Evolutionary conservation across 1,139 yeast genomes (phyloP).

Genomic region (Hyphopichia burtonii): DNA sequence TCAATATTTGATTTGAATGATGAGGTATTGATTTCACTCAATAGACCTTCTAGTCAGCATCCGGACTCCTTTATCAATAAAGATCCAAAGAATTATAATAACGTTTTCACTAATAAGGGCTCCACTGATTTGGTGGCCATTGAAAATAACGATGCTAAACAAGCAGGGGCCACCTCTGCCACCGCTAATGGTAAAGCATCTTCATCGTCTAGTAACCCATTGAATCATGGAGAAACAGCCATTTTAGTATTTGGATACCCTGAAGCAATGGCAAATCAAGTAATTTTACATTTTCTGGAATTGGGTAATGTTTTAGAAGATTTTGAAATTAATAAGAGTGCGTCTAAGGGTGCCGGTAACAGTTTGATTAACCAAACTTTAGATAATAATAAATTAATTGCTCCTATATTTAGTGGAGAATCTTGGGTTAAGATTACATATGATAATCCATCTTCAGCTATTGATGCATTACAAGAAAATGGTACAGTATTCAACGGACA

Average conservation of each 20-base stretch:
- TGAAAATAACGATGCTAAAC: conserved; percentile 5
- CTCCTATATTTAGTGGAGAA: conserved; percentile 77
- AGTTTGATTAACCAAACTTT: conserved; percentile 12
- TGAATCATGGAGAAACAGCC: conserved; percentile 51
- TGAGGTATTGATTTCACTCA: conserved; percentile 33
- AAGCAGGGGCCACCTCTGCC: not conserved
- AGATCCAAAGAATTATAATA: conserved; percentile 47
- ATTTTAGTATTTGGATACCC: conserved; percentile 90
- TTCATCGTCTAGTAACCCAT: conserved; percentile 14
- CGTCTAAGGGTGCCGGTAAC: conserved; percentile 5
- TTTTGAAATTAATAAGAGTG: conserved; percentile 46
- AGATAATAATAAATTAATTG: conserved; percentile 12
- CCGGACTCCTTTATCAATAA: conserved; percentile 40
- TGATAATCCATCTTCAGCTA: conserved; percentile 71
- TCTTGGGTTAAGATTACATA: conserved; percentile 90
- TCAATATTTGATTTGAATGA: conserved; percentile 60
- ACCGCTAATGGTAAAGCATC: not conserved
- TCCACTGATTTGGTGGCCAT: conserved; percentile 7
- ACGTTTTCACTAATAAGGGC: conserved; percentile 39
- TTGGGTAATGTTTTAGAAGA: conserved; percentile 83
- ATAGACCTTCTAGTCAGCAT: conserved; percentile 28
- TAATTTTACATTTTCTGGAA: conserved; percentile 73
- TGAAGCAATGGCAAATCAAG: conserved; percentile 63
- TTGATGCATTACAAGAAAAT: conserved; percentile 81
- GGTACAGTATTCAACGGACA: conserved; percentile 71